A percentile compares a stretch with the other conserved stretches of the same genome.
These are phyloP conservation scores for Yamadazyma membranifaciens DNA, from an alignment of 1,139 yeast genomes.

Conservation along the genomic window DNA sequence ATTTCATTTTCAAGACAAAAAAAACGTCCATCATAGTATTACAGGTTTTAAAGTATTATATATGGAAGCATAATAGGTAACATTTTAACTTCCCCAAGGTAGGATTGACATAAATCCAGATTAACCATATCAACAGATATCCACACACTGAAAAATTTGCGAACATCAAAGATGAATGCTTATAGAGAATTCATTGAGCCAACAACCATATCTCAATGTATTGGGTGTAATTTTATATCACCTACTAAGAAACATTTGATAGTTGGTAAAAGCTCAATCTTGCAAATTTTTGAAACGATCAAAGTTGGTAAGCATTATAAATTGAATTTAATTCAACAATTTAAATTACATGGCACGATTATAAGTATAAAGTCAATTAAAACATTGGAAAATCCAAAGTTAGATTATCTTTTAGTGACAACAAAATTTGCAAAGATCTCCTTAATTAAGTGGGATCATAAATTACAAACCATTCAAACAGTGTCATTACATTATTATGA, in stretches of 20 bases:
- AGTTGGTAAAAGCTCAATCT: constrained; percentile 67
- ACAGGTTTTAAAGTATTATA: no score
- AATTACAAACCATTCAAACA: constrained; percentile 54
- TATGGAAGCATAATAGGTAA: no score
- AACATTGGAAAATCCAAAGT: constrained; percentile 46
- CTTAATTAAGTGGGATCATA: constrained; percentile 68
- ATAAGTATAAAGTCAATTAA: constrained; percentile 55
- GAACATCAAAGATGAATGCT: constrained; percentile 61
- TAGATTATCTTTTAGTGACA: constrained; percentile 65
- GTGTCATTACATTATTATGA: constrained; percentile 88
- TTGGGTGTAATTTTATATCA: constrained; percentile 62
- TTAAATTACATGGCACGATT: constrained; percentile 68
- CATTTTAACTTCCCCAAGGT: no score
- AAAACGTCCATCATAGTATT: no score
- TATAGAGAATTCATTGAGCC: constrained; percentile 82
- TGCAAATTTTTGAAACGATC: constrained; percentile 62
- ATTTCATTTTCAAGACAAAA: no score
- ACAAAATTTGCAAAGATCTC: constrained; percentile 80
- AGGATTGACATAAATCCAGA: no score
- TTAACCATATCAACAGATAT: constrained; percentile 4
- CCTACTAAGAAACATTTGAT: constrained; percentile 52
- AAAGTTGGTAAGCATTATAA: constrained; percentile 26
- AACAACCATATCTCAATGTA: constrained; percentile 63
- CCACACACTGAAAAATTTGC: constrained; percentile 6
- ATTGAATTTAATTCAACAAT: constrained; percentile 62